Evolutionary conservation across 495 filamentous ascomycete genomes (phyloP), one percentile per base, ranked within the genome.

Genomic region (Podospora comata): DNA sequence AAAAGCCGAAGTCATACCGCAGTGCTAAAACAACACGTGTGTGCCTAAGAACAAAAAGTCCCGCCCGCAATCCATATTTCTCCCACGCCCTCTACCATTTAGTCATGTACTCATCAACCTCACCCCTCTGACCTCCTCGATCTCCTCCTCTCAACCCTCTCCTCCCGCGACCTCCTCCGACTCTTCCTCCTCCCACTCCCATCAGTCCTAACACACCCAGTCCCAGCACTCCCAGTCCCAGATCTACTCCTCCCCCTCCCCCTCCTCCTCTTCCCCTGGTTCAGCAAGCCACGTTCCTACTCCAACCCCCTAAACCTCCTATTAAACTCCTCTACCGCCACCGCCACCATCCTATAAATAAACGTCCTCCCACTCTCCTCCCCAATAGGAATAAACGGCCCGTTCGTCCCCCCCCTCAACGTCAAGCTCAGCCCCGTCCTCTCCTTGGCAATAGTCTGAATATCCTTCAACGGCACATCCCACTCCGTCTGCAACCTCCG

Each of bases 381-480:
- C 66, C 88, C 89, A 2, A 97, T 92, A 0, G 95, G 95, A 39
- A 99, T 91, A 73, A 97, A 99, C 11, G 95, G 95, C 16, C 95
- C 95, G 75, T 96, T 96, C 19, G 91, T 91, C 13, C 92, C 92
- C 0, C 93, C 94, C 70, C 96, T 91, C 69, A 98, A 80, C 56
- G 91, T 89, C 68, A 98, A 85, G 62, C 90, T 92, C 82, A 99
- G 88, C 7, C 95, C 95, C 13, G 96, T 99, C 67, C 95, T 82
- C 83, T 99, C 95, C 81, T 97, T 99, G 32, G 89, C 90, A 67
- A 99, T 97, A 0, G 93, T 97, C 85, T 98, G 94, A 53, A 99
- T 89, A 73, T 99, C 94, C 71, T 95, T 97, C 61, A 99, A 82
- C 34, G 92, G 91, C 27, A 98, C 92, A 72, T 98, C 94, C 95